phyloP scores from a whole-genome alignment of 2,329 filamentous ascomycete genomes.

The Hirsutella rhossiliensis region DNA sequence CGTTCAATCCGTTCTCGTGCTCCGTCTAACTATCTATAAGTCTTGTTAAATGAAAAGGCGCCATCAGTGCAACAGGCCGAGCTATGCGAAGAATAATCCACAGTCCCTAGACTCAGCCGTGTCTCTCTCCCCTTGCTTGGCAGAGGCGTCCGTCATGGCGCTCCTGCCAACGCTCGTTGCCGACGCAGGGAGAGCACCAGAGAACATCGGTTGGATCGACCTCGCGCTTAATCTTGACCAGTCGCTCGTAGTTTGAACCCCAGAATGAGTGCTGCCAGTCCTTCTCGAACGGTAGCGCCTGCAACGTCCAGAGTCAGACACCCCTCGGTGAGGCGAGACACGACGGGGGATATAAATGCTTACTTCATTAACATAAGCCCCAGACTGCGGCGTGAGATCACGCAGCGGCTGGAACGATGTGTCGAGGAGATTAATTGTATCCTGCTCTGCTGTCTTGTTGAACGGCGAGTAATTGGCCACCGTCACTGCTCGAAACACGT shows the following conservation, averaged over 20 bases:
- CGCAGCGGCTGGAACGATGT: constrained; percentile 20
- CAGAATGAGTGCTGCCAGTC: constrained; percentile 29
- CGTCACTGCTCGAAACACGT: background rate
- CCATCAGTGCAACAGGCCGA: no score
- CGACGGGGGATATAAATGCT: constrained; percentile 1
- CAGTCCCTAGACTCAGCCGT: no score
- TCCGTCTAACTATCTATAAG: no score
- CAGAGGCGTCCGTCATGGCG: constrained; percentile 13
- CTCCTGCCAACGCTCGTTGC: constrained; percentile 27
- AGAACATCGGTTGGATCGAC: constrained; percentile 36
- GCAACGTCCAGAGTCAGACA: rapidly evolving
- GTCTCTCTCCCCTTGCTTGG: background rate
- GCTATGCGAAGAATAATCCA: no score
- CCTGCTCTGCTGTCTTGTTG: constrained; percentile 15
- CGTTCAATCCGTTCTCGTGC: no score
- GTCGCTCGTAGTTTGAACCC: constrained; percentile 30
- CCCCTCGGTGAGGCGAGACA: rapidly evolving
- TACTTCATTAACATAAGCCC: constrained; percentile 35
- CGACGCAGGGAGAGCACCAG: constrained; percentile 35
- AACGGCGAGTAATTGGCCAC: constrained; percentile 15
- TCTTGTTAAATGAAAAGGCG: no score
- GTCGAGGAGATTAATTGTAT: constrained; percentile 15
- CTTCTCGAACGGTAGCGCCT: constrained; percentile 24
- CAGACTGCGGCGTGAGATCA: constrained; percentile 25
- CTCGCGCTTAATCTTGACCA: constrained; percentile 30